Evolutionary conservation across 768 basidiomycete species (phyloP), one percentile per base, ranked within the genome.

Genomic region (Trametes maxima): DNA sequence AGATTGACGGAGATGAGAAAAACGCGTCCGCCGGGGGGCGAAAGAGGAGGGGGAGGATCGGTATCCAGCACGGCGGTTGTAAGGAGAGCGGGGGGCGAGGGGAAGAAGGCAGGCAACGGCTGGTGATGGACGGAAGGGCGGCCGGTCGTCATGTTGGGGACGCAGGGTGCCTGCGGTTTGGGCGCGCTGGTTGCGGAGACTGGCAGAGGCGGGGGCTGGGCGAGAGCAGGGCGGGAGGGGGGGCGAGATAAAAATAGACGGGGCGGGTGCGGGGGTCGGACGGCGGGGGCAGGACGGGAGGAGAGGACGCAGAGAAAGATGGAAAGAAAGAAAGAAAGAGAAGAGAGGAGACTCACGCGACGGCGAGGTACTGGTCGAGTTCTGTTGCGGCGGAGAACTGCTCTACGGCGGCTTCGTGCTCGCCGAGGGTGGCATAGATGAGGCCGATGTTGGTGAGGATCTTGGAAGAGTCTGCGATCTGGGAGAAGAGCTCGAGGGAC

Each of bases 381-480:
- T 75, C 76, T 6, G 85, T 89, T 10, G 95, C 95, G 42, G 85
- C 84, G 33, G 80, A 77, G 74, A 95, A 98, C 63, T 85, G 82
- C 67, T 92, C 84, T 33, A 97, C 86, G 48, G 94, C 94, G 13
- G 84, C 80, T 71, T 90, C 87, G 69, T 96, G 94, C 70, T 93
- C 88, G 64, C 94, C 92, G 14, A 94, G 80, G 39, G 94, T 96
- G 46, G 95, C 95, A 66, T 92, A 90, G 70, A 98, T 95, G 60
- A 98, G 80, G 14, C 92, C 95, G 78, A 97, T 92, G 72, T 97
- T 97, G 47, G 90, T 91, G 60, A 91, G 83, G 68, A 97, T 92
- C 78, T 94, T 94, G 62, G 92, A 92, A 21, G 87, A 88, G 71
- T 94, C 91, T 2, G 87, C 89, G 67, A 97, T 96, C 43, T 76